phyloP scores from a whole-genome alignment of 495 filamentous ascomycete species.

The Clohesyomyces aquaticus region DNA sequence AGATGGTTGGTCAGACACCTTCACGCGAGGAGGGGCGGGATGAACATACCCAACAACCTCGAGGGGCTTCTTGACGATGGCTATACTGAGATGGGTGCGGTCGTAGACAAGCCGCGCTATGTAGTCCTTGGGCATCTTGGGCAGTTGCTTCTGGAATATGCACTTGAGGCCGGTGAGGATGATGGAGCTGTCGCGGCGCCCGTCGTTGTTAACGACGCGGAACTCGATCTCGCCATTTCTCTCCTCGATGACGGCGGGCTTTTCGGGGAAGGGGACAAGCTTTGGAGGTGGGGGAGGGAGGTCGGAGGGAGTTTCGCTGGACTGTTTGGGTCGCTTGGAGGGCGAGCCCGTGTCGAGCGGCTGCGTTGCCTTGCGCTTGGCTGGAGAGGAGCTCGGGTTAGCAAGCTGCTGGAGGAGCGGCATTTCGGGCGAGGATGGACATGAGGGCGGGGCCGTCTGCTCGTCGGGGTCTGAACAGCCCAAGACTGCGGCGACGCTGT shows the following conservation, averaged over 20 bases:
- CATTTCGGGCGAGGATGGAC: slow-evolving; percentile 6
- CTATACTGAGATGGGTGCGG: slow-evolving; percentile 91
- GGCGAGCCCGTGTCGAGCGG: slow-evolving; percentile 65
- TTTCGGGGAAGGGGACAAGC: slow-evolving; percentile 81
- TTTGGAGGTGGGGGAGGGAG: slow-evolving; percentile 47
- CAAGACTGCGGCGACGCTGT: slow-evolving; percentile 3
- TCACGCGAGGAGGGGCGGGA: neutral
- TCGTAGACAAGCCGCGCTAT: slow-evolving; percentile 97
- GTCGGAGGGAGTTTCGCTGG: slow-evolving; percentile 58
- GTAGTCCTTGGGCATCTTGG: slow-evolving; percentile 99
- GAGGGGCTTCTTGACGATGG: slow-evolving; percentile 93
- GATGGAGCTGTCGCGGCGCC: slow-evolving; percentile 82
- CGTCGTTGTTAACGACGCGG: slow-evolving; percentile 96
- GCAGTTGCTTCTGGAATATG: slow-evolving; percentile 97
- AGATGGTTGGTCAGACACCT: slow-evolving; percentile 29
- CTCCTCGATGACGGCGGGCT: slow-evolving; percentile 93
- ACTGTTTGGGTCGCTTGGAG: slow-evolving; percentile 64
- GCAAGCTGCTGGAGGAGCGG: slow-evolving; percentile 2
- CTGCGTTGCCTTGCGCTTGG: slow-evolving; percentile 79
- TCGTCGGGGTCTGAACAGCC: slow-evolving; percentile 6
- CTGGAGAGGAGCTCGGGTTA: slow-evolving; percentile 26
- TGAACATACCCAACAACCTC: slow-evolving; percentile 72
- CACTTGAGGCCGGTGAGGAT: slow-evolving; percentile 95
- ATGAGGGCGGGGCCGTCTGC: neutral
- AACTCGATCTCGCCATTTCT: slow-evolving; percentile 96